A percentile compares a stretch with the other conserved stretches of the same genome.
These are phyloP conservation scores for Elsinoe necatrix DNA, from an alignment of 2,329 filamentous ascomycete species.

Conservation along the genomic window DNA sequence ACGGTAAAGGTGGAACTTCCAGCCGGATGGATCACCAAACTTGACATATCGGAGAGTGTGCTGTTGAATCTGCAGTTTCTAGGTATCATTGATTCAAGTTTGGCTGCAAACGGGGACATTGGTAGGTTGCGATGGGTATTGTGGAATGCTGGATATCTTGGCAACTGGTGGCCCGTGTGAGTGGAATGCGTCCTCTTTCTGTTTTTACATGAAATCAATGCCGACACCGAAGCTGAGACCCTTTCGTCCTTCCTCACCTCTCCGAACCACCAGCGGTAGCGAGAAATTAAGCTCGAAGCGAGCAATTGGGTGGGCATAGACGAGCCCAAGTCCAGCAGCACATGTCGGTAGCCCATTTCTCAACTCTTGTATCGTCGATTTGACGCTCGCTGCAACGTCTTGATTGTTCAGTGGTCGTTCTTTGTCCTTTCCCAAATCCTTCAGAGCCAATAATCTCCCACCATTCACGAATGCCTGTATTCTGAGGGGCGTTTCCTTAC, in stretches of 20 bases:
- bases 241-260: constrained; percentile 80
- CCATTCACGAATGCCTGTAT: constrained; percentile 88
- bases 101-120: not conserved
- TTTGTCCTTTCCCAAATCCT: constrained; percentile 36
- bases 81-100: not conserved
- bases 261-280: constrained; percentile 70
- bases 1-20: not conserved
- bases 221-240: constrained; percentile 93
- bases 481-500: constrained; percentile 73
- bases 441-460: constrained; percentile 72
- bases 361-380: constrained; percentile 60
- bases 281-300: constrained; percentile 95
- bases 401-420: constrained; percentile 40
- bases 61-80: not conserved
- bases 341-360: constrained; percentile 70
- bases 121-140: not conserved
- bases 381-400: constrained; percentile 48
- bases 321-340: constrained; percentile 78
- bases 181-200: constrained; percentile 3
- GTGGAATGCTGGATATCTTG: constrained; percentile 12
- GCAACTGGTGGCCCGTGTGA: constrained; percentile 6
- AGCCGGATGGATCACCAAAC: not conserved
- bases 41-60: not conserved
- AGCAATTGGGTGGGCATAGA: constrained; percentile 90
- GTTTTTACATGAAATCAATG: constrained; percentile 75